Conservation (phyloP, 208 protist species). For the Naegleria fowleri region DNA sequence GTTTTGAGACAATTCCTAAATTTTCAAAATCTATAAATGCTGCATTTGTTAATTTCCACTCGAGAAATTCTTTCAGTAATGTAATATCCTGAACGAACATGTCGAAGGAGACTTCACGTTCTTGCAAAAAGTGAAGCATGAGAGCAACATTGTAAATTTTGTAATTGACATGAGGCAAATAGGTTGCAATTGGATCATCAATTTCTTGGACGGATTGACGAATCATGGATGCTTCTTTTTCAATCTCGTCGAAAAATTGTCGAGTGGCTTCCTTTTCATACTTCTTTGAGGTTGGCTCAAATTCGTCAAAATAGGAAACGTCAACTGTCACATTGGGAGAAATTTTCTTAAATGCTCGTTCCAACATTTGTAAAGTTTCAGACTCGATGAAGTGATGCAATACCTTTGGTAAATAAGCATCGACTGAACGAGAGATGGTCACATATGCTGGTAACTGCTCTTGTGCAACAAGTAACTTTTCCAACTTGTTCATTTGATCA, state of each 20-base stretch:
- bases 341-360: background rate
- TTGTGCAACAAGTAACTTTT: background rate
- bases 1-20: background rate
- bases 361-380: background rate
- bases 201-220: background rate
- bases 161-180: background rate
- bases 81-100: background rate
- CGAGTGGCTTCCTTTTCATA: background rate
- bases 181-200: background rate
- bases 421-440: background rate
- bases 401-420: background rate
- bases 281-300: background rate
- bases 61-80: background rate
- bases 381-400: background rate
- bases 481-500: background rate
- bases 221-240: background rate
- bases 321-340: background rate
- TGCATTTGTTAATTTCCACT: background rate
- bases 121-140: background rate
- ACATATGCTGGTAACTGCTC: background rate
- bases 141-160: background rate
- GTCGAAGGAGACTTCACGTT: background rate
- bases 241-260: background rate
- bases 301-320: background rate
- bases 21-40: background rate